Base-by-base conservation (phyloP, 805 yeast species). In the Tetrapisispora namnaoensis region DNA sequence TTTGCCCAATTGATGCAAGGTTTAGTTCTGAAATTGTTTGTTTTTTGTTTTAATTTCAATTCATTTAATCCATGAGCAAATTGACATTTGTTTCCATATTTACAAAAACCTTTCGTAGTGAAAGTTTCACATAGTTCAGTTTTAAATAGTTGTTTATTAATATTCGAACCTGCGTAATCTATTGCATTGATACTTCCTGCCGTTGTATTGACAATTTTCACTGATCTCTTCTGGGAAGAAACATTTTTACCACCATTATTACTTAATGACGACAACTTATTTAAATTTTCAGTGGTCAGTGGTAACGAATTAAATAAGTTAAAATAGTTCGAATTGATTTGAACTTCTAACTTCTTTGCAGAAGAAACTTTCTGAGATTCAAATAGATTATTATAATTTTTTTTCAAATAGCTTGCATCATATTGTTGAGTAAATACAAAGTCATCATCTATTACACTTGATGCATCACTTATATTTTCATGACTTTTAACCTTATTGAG, bases 41-140 rank as follows among this genome's bases (percentile, higher is more conserved):
- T 82, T 18, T 58, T 55, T 51, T 80, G 82, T 42, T 87, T 81
- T 13, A 67, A 56, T 65, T 86, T 86, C 57, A 89, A 71, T 65
- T 89, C 96, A 48, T 75, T 69, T 37, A 77, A 73, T 18, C 97
- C 96, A 62, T 89, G 97, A 6, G 96, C 96, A 74, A 89, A 89
- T 69, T 89, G 96, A 66, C 97, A 89, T 70, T 89, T 89, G 55
- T 77, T 75, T 2, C 95, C 95, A 63, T 89, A 89, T 16, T 95
- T 95, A 65, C 97, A 89, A 46, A 65, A 60, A 22, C 86, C 85
- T 54, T 79, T 76, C 57, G 77, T 79, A 61, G 80, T 77, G 63
- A 75, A 89, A 24, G 90, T 82, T 37, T 82, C 83, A 66, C 97
- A 89, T 49, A 90, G 73, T 66, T 89, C 97, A 0, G 97, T 90